These are phyloP conservation scores for Gypsophila paniculata DNA, from an alignment of 179 eudicot species.

Conservation along the genomic window DNA sequence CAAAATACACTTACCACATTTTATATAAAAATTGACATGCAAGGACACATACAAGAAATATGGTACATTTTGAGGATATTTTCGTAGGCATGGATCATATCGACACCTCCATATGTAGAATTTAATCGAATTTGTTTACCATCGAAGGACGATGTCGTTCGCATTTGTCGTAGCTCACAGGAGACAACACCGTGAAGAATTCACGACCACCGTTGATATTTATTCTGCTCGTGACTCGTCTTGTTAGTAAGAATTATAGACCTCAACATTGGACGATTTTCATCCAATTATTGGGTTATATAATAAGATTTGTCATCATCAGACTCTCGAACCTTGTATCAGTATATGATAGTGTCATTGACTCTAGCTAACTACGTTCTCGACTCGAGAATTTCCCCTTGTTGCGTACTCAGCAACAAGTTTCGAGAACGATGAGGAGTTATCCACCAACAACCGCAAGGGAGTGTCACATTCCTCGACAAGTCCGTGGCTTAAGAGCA, in stretches of 20 bases:
- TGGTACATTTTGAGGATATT: too few relatives aligned
- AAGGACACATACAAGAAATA: too few relatives aligned
- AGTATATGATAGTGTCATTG: not conserved
- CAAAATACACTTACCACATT: too few relatives aligned
- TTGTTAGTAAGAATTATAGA: not conserved
- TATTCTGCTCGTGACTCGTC: not conserved
- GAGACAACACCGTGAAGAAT: not conserved
- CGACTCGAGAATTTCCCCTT: slow-evolving; percentile 46
- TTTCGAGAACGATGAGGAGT: slow-evolving; percentile 68
- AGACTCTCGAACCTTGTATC: not conserved
- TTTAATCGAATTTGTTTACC: not conserved
- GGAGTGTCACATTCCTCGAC: slow-evolving; percentile 75
- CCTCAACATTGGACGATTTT: not conserved
- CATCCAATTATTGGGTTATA: slow-evolving; percentile 7
- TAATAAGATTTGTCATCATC: slow-evolving; percentile 20
- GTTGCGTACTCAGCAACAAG: slow-evolving; percentile 73
- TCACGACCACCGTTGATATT: not conserved
- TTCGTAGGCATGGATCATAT: too few relatives aligned
- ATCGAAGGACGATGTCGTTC: not conserved
- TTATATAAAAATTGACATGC: too few relatives aligned
- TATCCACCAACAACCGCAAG: slow-evolving; percentile 51
- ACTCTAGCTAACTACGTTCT: slow-evolving; percentile 1
- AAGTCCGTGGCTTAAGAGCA: slow-evolving; percentile 46
- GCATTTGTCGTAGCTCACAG: not conserved
- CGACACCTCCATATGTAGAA: not conserved